A percentile compares a stretch with the other conserved stretches of the same genome.
phyloP scores from a whole-genome alignment of 2,329 filamentous ascomycete species.

The Ophiostoma piceae region DNA sequence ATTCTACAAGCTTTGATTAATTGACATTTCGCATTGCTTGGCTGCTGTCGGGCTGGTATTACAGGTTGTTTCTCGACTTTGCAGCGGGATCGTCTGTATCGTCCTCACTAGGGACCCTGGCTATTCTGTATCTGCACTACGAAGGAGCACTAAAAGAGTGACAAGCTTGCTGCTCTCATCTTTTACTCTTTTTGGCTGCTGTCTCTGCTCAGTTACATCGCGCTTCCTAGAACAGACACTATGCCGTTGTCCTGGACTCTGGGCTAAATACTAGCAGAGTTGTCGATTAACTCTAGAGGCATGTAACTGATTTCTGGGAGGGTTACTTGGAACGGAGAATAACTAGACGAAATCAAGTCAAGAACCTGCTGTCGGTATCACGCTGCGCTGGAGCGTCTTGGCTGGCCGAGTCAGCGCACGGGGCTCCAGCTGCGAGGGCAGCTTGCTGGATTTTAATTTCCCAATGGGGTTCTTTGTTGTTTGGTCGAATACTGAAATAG shows the following conservation, averaged over 20 bases:
- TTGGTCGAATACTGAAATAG: too few species aligned
- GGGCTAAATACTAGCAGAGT: background rate
- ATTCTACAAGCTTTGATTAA: background rate
- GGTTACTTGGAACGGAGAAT: background rate
- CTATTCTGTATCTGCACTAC: background rate
- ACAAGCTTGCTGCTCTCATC: background rate
- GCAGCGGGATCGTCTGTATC: slow-evolving; percentile 6
- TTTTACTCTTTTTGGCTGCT: background rate
- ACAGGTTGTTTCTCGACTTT: background rate
- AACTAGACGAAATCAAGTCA: background rate
- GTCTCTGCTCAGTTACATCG: slow-evolving; percentile 16
- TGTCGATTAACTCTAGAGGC: too few species aligned
- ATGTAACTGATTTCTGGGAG: too few species aligned
- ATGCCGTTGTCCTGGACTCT: slow-evolving; percentile 12
- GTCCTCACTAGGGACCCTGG: background rate
- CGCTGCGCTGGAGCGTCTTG: background rate
- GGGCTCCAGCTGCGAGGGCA: background rate
- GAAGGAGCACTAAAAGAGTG: too few species aligned
- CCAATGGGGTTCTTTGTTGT: background rate
- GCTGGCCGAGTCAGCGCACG: background rate
- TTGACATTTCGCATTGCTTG: background rate
- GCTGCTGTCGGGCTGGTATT: background rate
- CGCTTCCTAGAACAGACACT: slow-evolving; percentile 17
- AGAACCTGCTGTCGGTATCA: background rate
- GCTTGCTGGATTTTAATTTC: background rate